Base-by-base conservation (phyloP, 139 green algal species). In the Volvox africanus region DNA sequence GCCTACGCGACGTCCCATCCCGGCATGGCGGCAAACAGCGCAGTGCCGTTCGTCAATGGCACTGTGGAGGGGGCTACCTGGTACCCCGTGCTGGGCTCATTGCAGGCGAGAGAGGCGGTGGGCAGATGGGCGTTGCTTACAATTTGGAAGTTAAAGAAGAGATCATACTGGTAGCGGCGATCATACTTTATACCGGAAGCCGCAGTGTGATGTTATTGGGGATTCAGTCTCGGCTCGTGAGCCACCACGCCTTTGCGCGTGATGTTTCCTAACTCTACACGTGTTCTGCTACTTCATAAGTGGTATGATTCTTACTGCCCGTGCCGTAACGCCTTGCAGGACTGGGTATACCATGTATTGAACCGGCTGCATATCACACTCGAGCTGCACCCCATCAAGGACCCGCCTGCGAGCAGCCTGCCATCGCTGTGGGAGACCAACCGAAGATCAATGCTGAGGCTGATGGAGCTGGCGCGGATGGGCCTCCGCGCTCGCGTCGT, bases 351-450 rank as follows among this genome's bases (percentile, higher is more conserved):
- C 68, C 69, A 80, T 37, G 33, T 26, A 21, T 69, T 91, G 12
- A 55, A 69, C 3, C 82, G 86, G 19, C 80, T 85, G 37, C 81
- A 91, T 32, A 33, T 89, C 20, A 93, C 91, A 13, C 80, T 93
- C 30, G 91, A 93, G 91, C 86, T 93, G 61, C 86, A 93, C 61
- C 26, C 30, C 1, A 33, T n/a, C 28, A 93, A 91, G 80, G 73
- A 83, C 30, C 86, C 35, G 89, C 81, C 65, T 9, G 50, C 86
- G 2, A 14, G 21, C n/a, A 28, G 28, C 20, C 86, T 90, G 86
- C 71, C 73, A 0, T 77, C 2, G 11, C 73, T 90, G 86, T 90
- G 86, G 86, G 73, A 62, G 24, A 32, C 50, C 50, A 83, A 90
- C 73, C 26, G 11, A 9, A 2, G 5, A 44, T 21, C 86, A 55